Percentiles rank a stretch among this genome's conserved stretches.
These are phyloP conservation scores for Dendrocalamus latiflorus DNA, from an alignment of 202 grass and related monocot species.

Conservation along the genomic window DNA sequence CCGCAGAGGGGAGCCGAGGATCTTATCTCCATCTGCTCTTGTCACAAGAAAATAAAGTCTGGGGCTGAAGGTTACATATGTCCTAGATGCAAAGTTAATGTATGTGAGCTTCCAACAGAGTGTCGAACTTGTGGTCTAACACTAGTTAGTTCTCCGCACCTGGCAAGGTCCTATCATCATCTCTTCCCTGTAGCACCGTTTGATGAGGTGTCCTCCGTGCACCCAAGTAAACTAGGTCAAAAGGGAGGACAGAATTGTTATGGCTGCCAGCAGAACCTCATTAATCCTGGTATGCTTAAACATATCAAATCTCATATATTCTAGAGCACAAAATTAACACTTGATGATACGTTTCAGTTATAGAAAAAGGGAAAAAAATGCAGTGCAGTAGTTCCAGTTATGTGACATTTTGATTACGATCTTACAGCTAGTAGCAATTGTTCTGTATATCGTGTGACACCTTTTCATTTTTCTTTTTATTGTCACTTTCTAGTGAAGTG, in stretches of 20 bases:
- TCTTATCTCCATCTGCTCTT: constrained; percentile 94
- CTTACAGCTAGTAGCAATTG: background rate
- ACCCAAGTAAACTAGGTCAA: constrained; percentile 57
- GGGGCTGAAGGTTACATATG: constrained; percentile 89
- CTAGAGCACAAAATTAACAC: too few relatives aligned
- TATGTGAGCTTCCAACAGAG: too few relatives aligned
- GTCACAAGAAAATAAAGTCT: constrained; percentile 83
- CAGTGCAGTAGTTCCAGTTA: too few relatives aligned
- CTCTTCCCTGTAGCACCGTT: constrained; percentile 85
- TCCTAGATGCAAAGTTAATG: constrained; percentile 95
- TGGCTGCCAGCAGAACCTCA: constrained; percentile 76
- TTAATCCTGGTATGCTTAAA: constrained; percentile 55
- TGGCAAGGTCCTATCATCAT: constrained; percentile 98
- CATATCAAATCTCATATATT: constrained; percentile 2
- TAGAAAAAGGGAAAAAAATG: too few relatives aligned
- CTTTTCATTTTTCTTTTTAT: background rate
- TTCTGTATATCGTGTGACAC: background rate
- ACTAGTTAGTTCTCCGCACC: constrained; percentile 89
- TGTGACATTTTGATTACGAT: background rate
- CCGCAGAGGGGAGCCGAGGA: constrained; percentile 97
- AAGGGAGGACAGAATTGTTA: constrained; percentile 76
- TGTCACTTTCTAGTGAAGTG: background rate
- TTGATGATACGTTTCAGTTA: too few relatives aligned
- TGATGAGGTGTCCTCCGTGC: constrained; percentile 67
- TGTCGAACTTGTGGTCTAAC: constrained; percentile 91